phyloP scores from a whole-genome alignment of 129 eudicot genomes.

The Rutidosis leptorrhynchoides region DNA sequence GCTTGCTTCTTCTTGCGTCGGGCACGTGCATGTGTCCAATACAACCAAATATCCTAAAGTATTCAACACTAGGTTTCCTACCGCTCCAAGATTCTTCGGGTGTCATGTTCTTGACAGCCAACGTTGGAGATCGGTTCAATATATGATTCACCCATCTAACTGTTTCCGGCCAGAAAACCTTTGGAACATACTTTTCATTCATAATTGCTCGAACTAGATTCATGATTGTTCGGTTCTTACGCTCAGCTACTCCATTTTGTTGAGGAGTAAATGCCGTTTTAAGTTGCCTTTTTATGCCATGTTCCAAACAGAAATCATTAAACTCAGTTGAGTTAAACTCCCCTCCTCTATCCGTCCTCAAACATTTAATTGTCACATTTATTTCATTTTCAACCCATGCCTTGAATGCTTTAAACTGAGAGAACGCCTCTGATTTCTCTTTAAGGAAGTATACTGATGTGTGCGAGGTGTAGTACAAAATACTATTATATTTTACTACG shows the following conservation, averaged over 20 bases:
- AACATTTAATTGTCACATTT: no score
- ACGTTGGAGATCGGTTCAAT: background rate
- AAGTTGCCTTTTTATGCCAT: background rate
- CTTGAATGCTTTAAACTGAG: background rate
- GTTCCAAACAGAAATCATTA: background rate
- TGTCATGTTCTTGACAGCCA: background rate
- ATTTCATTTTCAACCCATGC: background rate
- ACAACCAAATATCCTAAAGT: background rate
- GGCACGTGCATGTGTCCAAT: background rate
- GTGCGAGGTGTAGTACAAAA: no score
- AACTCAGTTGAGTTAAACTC: background rate
- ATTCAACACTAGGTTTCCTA: background rate
- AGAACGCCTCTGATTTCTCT: conserved; percentile 3
- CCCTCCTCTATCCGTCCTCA: background rate
- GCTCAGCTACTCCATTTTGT: background rate
- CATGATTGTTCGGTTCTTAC: background rate
- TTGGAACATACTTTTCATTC: background rate
- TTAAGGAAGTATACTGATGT: background rate
- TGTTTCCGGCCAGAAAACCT: background rate
- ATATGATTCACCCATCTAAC: background rate
- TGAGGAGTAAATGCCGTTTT: background rate
- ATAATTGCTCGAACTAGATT: background rate
- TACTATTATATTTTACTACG: no score
- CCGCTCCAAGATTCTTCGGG: conserved; percentile 1
- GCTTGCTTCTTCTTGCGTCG: background rate